Evolutionary conservation across 805 yeast genomes (phyloP).

Genomic region (Wickerhamomyces kurtzmanii): DNA sequence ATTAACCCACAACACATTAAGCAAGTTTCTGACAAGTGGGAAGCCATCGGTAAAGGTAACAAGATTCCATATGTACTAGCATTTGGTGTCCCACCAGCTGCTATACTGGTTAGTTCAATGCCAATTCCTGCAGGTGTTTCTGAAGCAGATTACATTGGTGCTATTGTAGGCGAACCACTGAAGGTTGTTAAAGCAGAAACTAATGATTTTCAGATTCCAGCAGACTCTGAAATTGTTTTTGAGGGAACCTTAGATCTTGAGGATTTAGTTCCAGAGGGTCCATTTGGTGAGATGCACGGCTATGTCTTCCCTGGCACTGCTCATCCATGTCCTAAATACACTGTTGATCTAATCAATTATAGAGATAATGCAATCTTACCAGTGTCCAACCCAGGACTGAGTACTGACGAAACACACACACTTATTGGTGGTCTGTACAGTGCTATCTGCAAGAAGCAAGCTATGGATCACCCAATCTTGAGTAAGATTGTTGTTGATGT

Average conservation of each 20-base stretch:
- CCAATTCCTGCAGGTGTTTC: slow-evolving; percentile 8
- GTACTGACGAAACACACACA: slow-evolving; percentile 19
- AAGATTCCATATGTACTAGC: slow-evolving; percentile 15
- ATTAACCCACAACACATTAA: slow-evolving; percentile 18
- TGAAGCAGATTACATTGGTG: slow-evolving; percentile 17
- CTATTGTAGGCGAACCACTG: slow-evolving; percentile 17
- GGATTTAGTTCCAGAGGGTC: slow-evolving; percentile 14
- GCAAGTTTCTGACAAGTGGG: slow-evolving; percentile 16
- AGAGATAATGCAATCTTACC: slow-evolving; percentile 18
- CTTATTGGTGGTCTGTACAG: slow-evolving; percentile 16
- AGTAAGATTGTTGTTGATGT: slow-evolving; percentile 15
- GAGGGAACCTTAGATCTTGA: slow-evolving; percentile 15
- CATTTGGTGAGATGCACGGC: slow-evolving; percentile 23
- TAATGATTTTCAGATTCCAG: slow-evolving; percentile 16
- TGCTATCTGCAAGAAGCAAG: slow-evolving; percentile 10
- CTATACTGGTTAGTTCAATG: slow-evolving; percentile 12
- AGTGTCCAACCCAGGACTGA: slow-evolving; percentile 17
- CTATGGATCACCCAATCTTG: slow-evolving; percentile 5
- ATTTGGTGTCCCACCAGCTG: slow-evolving; percentile 21
- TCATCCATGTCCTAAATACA: slow-evolving; percentile 18
- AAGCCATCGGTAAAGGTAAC: slow-evolving; percentile 13
- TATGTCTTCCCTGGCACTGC: slow-evolving; percentile 14
- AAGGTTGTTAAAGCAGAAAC: slow-evolving; percentile 16
- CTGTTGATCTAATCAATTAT: slow-evolving; percentile 13
- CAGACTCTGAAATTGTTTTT: slow-evolving; percentile 16